Conservation (phyloP, 306 rosid species). For the Fragaria iinumae region DNA sequence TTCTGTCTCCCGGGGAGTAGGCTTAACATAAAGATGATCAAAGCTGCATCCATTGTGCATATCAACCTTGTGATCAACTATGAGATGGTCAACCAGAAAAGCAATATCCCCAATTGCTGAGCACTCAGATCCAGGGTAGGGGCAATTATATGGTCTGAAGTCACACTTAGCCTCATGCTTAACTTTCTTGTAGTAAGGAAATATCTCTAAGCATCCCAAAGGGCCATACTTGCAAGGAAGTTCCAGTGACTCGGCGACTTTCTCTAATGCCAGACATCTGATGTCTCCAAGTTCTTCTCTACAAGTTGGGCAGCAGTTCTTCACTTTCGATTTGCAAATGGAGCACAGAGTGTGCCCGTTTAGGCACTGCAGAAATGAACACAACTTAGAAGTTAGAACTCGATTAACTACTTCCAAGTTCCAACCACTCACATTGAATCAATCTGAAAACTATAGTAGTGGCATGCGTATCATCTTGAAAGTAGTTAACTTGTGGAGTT, state of each 20-base stretch:
- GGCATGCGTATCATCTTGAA: background rate
- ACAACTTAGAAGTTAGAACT: background rate
- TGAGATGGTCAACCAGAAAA: conserved; percentile 25
- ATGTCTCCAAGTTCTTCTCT: conserved; percentile 30
- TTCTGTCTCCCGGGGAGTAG: conserved; percentile 15
- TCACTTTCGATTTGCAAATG: conserved; percentile 23
- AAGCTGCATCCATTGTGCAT: conserved; percentile 26
- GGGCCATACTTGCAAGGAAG: conserved; percentile 29
- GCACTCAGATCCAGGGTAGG: conserved; percentile 27
- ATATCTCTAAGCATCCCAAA: conserved; percentile 25
- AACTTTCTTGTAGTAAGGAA: conserved; percentile 30
- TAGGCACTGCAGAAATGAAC: conserved; percentile 26
- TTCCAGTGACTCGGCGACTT: conserved; percentile 25
- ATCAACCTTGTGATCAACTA: conserved; percentile 30
- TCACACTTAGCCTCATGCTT: conserved; percentile 23
- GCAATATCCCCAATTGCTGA: conserved; percentile 18
- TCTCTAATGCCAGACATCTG: conserved; percentile 30
- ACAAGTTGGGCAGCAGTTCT: conserved; percentile 30
- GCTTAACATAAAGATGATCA: conserved; percentile 29
- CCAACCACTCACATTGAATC: background rate
- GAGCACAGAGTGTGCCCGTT: conserved; percentile 32
- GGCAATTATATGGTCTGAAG: conserved; percentile 29
- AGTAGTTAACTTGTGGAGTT: background rate
- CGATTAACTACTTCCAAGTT: background rate
- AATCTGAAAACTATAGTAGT: background rate